Evolutionary conservation across 2,329 filamentous ascomycete species (phyloP).

Genomic region (Pseudopyricularia cyperi): DNA sequence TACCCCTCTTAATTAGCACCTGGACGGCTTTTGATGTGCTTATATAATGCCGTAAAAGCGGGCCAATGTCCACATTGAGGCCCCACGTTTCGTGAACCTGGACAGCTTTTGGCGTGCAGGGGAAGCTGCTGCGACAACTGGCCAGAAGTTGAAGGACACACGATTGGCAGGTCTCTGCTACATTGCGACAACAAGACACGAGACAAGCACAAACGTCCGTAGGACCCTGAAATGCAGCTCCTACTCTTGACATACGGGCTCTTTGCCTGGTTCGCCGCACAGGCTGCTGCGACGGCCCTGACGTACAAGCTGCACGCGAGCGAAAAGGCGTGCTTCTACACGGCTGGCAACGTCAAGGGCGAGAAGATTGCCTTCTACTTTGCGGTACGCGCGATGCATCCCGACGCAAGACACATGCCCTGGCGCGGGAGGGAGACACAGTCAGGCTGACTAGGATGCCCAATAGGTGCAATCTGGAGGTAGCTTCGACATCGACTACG

Average conservation of each 20-base stretch:
- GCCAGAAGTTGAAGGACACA: neutral
- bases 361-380: slow-evolving; percentile 98
- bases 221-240: slow-evolving; percentile 46
- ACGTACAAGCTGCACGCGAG: slow-evolving; percentile 85
- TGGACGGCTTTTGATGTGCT: too few relatives aligned
- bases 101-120: neutral
- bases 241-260: slow-evolving; percentile 50
- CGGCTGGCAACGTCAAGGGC: slow-evolving; percentile 60
- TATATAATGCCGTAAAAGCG: neutral
- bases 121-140: neutral
- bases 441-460: neutral
- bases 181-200: neutral
- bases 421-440: neutral
- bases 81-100: neutral
- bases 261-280: slow-evolving; percentile 55
- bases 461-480: slow-evolving; percentile 89
- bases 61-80: too few relatives aligned
- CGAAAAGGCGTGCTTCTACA: slow-evolving; percentile 94
- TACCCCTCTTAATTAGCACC: neutral
- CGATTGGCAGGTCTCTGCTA: neutral
- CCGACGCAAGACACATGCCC: neutral
- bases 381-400: slow-evolving; percentile 48
- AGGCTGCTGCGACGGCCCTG: slow-evolving; percentile 75
- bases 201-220: slow-evolving; percentile 3
- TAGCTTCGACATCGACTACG: slow-evolving; percentile 93